phyloP scores from a whole-genome alignment of 2,329 filamentous ascomycete genomes.

The Alternaria incomplexa region DNA sequence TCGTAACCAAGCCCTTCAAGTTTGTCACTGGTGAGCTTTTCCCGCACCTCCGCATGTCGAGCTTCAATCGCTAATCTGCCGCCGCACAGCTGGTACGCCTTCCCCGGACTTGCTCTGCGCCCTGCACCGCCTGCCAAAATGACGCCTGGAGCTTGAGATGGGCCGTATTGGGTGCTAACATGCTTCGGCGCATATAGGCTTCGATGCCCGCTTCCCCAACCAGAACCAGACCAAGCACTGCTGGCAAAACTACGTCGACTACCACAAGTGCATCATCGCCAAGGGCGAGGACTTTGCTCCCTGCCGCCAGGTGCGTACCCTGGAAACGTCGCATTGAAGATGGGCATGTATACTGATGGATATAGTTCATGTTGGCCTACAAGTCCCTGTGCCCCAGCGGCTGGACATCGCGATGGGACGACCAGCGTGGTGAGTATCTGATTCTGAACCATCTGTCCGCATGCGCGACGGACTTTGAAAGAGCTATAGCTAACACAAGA shows the following conservation, averaged over 20 bases:
- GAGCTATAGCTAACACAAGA: conserved; percentile 4
- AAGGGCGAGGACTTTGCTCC: conserved; percentile 99
- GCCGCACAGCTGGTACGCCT: conserved; percentile 49
- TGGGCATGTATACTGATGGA: conserved; percentile 16
- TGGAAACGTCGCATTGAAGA: not conserved
- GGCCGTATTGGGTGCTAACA: conserved; percentile 23
- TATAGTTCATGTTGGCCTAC: conserved; percentile 94
- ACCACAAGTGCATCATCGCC: conserved; percentile 98
- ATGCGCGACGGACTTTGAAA: not conserved
- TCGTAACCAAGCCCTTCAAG: conserved; percentile 99
- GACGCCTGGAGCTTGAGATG: not conserved
- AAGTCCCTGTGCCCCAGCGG: conserved; percentile 94
- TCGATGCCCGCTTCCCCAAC: conserved; percentile 99
- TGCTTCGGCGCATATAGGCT: conserved; percentile 65
- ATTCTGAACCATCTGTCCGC: too few species aligned
- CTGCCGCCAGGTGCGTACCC: conserved; percentile 80
- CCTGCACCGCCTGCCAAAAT: conserved; percentile 7
- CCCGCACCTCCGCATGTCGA: conserved; percentile 15
- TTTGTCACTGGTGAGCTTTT: conserved; percentile 90
- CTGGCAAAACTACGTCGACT: conserved; percentile 99
- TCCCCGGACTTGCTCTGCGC: conserved; percentile 15
- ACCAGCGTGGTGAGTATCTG: conserved; percentile 83
- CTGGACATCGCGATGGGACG: conserved; percentile 95
- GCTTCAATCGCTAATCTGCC: conserved; percentile 38
- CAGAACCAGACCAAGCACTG: conserved; percentile 99